Conservation (phyloP, 352 stramenopile species). For the Phytophthora brassicae region DNA sequence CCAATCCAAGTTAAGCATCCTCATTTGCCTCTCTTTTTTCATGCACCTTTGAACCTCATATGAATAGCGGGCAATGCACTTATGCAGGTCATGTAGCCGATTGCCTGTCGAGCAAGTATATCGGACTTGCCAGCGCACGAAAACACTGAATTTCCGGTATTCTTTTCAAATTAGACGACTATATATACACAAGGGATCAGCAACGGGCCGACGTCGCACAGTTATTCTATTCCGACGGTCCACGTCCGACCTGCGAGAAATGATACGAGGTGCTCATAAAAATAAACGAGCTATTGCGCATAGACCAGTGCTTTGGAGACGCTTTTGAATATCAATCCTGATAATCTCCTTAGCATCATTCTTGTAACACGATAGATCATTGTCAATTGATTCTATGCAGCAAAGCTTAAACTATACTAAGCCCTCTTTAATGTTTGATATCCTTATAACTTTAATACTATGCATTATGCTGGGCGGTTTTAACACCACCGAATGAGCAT, state of each 20-base stretch:
- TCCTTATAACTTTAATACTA: neutral
- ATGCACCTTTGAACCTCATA: neutral
- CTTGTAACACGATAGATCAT: neutral
- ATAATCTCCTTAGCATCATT: conserved; percentile 10
- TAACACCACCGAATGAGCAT: conserved; percentile 29
- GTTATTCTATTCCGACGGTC: conserved; percentile 32
- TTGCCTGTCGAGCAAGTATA: neutral
- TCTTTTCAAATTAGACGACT: neutral
- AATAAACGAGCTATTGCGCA: neutral
- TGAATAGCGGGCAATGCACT: neutral
- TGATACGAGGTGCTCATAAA: neutral
- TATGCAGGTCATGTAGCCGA: neutral
- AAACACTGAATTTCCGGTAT: neutral
- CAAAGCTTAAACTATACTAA: neutral
- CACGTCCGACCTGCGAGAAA: conserved; percentile 8
- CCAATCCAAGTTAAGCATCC: conserved; percentile 21
- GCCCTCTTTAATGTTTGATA: neutral
- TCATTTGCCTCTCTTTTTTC: conserved; percentile 10
- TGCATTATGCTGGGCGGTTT: conserved; percentile 1
- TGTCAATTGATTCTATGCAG: neutral
- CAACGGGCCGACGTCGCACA: too few relatives aligned
- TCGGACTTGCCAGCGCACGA: neutral
- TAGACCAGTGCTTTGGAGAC: conserved; percentile 12
- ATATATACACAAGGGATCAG: neutral
- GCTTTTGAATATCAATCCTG: conserved; percentile 5